phyloP scores from a whole-genome alignment of 2,329 filamentous ascomycete species.

The Stachybotrys chlorohalonatus region DNA sequence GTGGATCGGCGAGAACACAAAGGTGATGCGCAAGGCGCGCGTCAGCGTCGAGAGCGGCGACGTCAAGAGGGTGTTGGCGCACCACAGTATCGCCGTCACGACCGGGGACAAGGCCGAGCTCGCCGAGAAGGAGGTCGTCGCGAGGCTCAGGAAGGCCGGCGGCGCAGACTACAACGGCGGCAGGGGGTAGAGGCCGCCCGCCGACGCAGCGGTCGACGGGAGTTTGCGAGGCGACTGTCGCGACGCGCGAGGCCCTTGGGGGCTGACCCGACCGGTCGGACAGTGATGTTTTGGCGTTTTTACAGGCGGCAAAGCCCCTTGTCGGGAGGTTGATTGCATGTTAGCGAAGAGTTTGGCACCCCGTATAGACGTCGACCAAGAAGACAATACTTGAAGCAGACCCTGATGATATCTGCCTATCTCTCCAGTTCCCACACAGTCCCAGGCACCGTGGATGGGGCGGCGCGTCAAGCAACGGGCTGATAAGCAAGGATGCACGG shows the following conservation, averaged over 20 bases:
- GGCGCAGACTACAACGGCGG: conserved; percentile 65
- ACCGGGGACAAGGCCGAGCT: conserved; percentile 52
- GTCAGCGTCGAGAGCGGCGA: conserved; percentile 58
- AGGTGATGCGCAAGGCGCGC: conserved; percentile 61
- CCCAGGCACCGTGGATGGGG: too few species aligned
- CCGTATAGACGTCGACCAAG: neutral
- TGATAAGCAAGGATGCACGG: too few species aligned
- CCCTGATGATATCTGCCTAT: too few species aligned
- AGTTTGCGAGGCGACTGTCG: too few species aligned
- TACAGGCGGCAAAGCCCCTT: too few species aligned
- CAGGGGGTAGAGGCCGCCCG: conserved; percentile 30
- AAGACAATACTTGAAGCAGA: too few species aligned
- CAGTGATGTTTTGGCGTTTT: too few species aligned
- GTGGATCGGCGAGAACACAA: conserved; percentile 58
- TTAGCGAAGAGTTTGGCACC: neutral
- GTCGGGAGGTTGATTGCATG: neutral
- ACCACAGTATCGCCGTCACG: conserved; percentile 58
- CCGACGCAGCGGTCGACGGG: too few species aligned
- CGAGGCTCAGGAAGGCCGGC: conserved; percentile 53
- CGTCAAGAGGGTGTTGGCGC: conserved; percentile 54
- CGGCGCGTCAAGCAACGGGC: too few species aligned
- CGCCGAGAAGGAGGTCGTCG: conserved; percentile 51
- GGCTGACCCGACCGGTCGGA: too few species aligned
- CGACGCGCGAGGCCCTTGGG: too few species aligned
- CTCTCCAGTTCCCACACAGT: too few species aligned